Evolutionary conservation across 2,329 filamentous ascomycete genomes (phyloP), one percentile per base, ranked within the genome.

Genomic region (Venturia carpophila): DNA sequence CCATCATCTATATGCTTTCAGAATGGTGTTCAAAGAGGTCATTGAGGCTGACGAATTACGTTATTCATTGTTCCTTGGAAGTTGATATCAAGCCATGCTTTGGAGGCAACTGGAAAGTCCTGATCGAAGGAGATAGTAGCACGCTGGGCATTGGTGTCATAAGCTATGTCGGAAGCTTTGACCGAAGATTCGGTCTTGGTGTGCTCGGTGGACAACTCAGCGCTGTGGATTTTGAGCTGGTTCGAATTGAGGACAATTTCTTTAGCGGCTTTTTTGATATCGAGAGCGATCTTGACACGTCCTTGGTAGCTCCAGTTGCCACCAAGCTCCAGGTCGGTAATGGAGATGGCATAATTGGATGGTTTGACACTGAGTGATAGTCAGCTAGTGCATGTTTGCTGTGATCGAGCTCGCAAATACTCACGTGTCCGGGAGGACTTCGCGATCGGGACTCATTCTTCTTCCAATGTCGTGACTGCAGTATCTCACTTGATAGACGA

Each of bases 61-160:
- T 91, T 90, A 80, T 96, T 96, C 77, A 96, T 88, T 66, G 83
- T 87, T 67, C 91, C 92, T 71, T 89, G 83, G 73, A 94, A 96
- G 24, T 85, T 82, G 73, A 96, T 84, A 60, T 82, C 80, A 52
- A 96, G 76, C 5, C 81, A 74, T 30, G 88, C 87, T 73, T 89
- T 86, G 67, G 86, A 81, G 30, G 87, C 83, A 41, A 84, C 80
- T 21, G 87, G 83, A 42, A 97, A 79, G 71, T 89, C 87, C 69
- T 89, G 81, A 42, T 85, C 78, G 74, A 99, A 96, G 69, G 81
- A 80, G 70, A 99, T 82, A 65, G 87, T 92, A 49, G 87, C 90
- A 67, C 93, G 87, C 79, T 97, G 92, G 68, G 88, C 87, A 76
- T 89, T 89, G 72, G 85, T 87, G 78, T 97, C 88, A 77, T 96